phyloP scores from a whole-genome alignment of 2,329 filamentous ascomycete genomes.

The Mycosphaerella arachidis region DNA sequence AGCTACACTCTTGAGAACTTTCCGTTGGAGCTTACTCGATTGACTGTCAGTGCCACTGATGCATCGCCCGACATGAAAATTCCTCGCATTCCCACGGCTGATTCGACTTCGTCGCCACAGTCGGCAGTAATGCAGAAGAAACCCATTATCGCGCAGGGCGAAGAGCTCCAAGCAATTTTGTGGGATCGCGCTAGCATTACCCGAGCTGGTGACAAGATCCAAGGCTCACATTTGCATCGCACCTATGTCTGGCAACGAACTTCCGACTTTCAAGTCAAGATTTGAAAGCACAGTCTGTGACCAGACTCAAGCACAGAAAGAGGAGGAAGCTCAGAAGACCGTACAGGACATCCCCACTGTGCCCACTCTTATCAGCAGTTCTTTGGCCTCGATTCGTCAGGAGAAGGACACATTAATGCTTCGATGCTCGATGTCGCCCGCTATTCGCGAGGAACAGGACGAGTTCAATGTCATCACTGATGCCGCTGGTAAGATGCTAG shows the following conservation, averaged over 20 bases:
- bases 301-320: constrained; percentile 21
- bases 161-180: constrained; percentile 23
- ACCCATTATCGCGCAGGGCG: constrained; percentile 23
- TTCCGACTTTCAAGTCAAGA: constrained; percentile 24
- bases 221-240: constrained; percentile 26
- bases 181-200: constrained; percentile 22
- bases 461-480: constrained; percentile 30
- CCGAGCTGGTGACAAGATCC: constrained; percentile 22
- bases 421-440: constrained; percentile 27
- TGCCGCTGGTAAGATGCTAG: constrained; percentile 23
- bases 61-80: constrained; percentile 26
- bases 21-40: constrained; percentile 22
- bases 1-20: constrained; percentile 27
- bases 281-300: constrained; percentile 19
- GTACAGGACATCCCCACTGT: constrained; percentile 25
- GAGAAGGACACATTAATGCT: constrained; percentile 29
- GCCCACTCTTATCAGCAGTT: constrained; percentile 24
- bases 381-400: constrained; percentile 23
- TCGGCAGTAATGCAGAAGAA: constrained; percentile 23
- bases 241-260: constrained; percentile 23
- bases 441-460: constrained; percentile 27
- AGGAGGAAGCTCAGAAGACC: constrained; percentile 21
- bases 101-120: constrained; percentile 18
- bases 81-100: constrained; percentile 18
- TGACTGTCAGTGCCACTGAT: constrained; percentile 24